These are phyloP conservation scores for Cardiospermum halicacabum DNA, from an alignment of 345 rosid species.

Conservation along the genomic window DNA sequence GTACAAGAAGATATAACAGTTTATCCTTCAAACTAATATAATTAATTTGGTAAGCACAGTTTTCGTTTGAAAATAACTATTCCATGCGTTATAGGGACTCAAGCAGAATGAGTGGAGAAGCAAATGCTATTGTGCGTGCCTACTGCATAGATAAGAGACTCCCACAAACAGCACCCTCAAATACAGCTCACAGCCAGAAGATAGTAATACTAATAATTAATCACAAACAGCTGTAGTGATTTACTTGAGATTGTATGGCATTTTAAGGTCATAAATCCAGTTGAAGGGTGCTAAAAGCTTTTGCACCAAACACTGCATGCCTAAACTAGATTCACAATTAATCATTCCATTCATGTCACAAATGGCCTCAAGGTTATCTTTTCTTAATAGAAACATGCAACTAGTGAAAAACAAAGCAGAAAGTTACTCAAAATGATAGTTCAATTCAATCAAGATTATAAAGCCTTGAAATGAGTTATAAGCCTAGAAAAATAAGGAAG, in stretches of 20 bases:
- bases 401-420: not conserved
- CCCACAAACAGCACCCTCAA: not conserved
- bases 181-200: not conserved
- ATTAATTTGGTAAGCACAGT: not conserved
- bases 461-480: not conserved
- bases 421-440: not conserved
- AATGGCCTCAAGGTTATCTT: not conserved
- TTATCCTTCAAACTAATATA: not conserved
- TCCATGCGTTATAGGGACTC: not conserved
- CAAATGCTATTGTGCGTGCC: not conserved
- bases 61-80: not conserved
- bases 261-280: not conserved
- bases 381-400: not conserved
- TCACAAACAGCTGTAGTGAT: not conserved
- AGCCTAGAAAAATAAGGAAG: not conserved
- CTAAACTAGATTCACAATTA: not conserved
- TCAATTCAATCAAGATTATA: not conserved
- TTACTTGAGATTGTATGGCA: not conserved
- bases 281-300: not conserved
- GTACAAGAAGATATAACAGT: not conserved
- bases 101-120: conserved; percentile 1
- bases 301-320: not conserved
- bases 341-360: not conserved
- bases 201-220: not conserved
- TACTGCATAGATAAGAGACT: not conserved